Evolutionary conservation across 2,329 filamentous ascomycete species (phyloP), one percentile per base, ranked within the genome.

Genomic region (Lanzia echinophila): DNA sequence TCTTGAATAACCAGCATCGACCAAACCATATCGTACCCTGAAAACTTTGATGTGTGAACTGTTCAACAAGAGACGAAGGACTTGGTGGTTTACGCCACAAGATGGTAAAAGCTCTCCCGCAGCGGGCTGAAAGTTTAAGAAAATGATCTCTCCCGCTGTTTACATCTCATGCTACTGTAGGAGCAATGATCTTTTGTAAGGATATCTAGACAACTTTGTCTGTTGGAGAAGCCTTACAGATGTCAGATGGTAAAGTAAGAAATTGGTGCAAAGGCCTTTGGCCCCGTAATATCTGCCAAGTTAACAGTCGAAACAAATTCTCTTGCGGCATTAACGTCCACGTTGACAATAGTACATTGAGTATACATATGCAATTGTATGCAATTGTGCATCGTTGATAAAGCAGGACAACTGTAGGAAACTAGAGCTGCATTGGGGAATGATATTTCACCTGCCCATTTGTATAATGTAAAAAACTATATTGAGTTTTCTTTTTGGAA

Each of bases 91-190:
- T 48, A 41, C 17, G 44, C 50, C 50, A 47, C 50, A 13, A 24
- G 19, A 31, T 53, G 50, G 50, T 46, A 53, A 53, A 42, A 53
- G 50, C 50, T 53, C 50, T 41, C 20, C 43, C 43, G 34, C 43
- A 22, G 44, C 43, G 33, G 43, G 17, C 22, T 39, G 15, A 6
- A 44, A 44, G 34, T 11, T 11, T 24, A 34, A 13, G 20, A 19
- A 33, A 24, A 32, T 48, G 43, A 38, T 19, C 36, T 33, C 34
- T 53, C 50, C 50, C 50, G 50, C 17, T 15, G 22, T 48, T 53
- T 53, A 53, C 32, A 41, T 33, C 2, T 15, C n/a, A 34, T 53
- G 36, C 28, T 53, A 53, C 24, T 4, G 33, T 41, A 41, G 17
- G 12, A 41, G 17, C 38, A 19, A 17, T 28, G 31, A 48, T 33